A percentile compares a stretch with the other conserved stretches of the same genome.
These are phyloP conservation scores for Pilatotrama ljubarskyi DNA, from an alignment of 768 basidiomycete species.

Conservation along the genomic window DNA sequence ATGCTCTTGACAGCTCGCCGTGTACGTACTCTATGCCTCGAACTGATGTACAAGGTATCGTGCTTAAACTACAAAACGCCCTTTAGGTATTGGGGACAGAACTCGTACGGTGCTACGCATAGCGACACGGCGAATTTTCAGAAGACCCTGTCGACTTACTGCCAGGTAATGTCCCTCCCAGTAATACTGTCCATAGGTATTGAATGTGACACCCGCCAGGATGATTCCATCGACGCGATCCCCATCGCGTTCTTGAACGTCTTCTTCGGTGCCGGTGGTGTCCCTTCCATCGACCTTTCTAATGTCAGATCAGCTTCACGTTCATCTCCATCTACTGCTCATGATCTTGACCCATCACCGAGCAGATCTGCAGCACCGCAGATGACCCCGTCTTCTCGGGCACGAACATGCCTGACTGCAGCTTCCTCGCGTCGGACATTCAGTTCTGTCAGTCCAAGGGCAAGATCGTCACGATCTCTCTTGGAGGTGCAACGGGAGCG, in stretches of 20 bases:
- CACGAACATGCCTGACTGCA: conserved; percentile 62
- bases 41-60: not conserved
- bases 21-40: conserved; percentile 21
- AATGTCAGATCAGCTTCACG: conserved; percentile 42
- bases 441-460: conserved; percentile 54
- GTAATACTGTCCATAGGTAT: not conserved
- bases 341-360: not conserved
- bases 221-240: conserved; percentile 56
- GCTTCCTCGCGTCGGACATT: conserved; percentile 60
- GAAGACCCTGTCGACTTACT: conserved; percentile 50
- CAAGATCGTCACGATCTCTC: conserved; percentile 41
- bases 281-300: conserved; percentile 60
- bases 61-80: not conserved
- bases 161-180: conserved; percentile 39
- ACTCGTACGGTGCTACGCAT: conserved; percentile 57
- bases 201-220: conserved; percentile 35
- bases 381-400: conserved; percentile 61
- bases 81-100: conserved; percentile 56
- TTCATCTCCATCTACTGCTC: not conserved
- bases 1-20: conserved; percentile 26
- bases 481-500: conserved; percentile 53
- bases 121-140: conserved; percentile 48
- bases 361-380: conserved; percentile 60
- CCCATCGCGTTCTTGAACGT: conserved; percentile 63
- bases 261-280: conserved; percentile 58